Conservation (phyloP, 2,329 filamentous ascomycete species). For the Chlorencoelia australis region DNA sequence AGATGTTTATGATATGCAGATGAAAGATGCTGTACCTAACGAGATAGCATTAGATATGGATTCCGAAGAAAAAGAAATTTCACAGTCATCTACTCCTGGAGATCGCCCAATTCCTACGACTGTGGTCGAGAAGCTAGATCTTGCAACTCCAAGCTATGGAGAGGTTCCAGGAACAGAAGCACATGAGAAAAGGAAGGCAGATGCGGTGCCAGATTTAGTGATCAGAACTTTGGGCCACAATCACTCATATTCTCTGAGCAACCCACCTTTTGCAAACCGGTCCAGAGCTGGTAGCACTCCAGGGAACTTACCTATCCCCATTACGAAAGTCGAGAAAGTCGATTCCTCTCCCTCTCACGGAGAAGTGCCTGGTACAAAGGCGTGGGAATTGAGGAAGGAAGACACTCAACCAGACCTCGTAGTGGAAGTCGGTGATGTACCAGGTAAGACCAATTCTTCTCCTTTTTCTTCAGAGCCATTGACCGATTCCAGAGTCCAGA, state of each 20-base stretch:
- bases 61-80: constrained; percentile 2
- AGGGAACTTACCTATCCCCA: constrained; percentile 40
- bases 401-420: constrained; percentile 53
- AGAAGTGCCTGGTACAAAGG: constrained; percentile 50
- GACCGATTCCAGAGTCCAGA: constrained; percentile 52
- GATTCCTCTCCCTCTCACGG: constrained; percentile 47
- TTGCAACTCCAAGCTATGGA: constrained; percentile 43
- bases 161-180: constrained; percentile 52
- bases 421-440: constrained; percentile 34
- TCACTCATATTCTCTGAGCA: constrained; percentile 11
- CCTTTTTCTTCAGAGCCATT: constrained; percentile 38
- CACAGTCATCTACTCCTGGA: constrained; percentile 16
- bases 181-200: constrained; percentile 43
- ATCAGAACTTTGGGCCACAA: constrained; percentile 27
- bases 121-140: constrained; percentile 46
- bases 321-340: constrained; percentile 47
- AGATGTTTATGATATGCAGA: constrained; percentile 44
- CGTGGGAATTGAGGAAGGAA: constrained; percentile 43
- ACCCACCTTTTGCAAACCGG: constrained; percentile 10
- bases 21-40: constrained; percentile 48
- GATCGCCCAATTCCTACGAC: constrained; percentile 43
- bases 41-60: constrained; percentile 39
- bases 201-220: constrained; percentile 52
- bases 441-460: constrained; percentile 42
- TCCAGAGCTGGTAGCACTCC: constrained; percentile 23